Evolutionary conservation across 2,329 filamentous ascomycete genomes (phyloP).

Genomic region (Phaeosphaeriaceae sp.): DNA sequence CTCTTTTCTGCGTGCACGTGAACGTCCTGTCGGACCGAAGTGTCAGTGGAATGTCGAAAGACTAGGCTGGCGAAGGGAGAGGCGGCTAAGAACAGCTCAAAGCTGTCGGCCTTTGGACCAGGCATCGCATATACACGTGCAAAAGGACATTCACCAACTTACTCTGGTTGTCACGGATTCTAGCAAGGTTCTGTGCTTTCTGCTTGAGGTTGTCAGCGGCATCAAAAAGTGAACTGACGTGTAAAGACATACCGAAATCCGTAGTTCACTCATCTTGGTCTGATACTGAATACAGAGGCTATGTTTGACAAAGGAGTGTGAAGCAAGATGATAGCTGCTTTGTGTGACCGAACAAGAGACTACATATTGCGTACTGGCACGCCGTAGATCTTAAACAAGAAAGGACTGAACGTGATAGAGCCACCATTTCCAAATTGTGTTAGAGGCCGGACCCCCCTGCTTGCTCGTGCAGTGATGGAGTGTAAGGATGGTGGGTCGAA

Average conservation of each 20-base stretch:
- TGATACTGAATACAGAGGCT: conserved; percentile 10
- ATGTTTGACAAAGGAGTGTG: conserved; percentile 10
- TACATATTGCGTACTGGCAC: conserved; percentile 27
- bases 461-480: conserved; percentile 24
- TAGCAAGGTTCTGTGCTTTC: conserved; percentile 56
- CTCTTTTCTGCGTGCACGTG: conserved; percentile 75
- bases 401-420: conserved; percentile 20
- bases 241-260: conserved; percentile 24
- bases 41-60: conserved; percentile 11
- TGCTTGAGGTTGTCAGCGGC: conserved; percentile 21
- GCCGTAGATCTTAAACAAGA: conserved; percentile 33
- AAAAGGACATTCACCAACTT: conserved; percentile 3
- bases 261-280: conserved; percentile 36
- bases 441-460: conserved; percentile 23
- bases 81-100: neutral
- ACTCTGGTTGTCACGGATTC: conserved; percentile 77
- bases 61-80: neutral
- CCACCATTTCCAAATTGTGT: conserved; percentile 27
- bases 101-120: neutral
- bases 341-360: conserved; percentile 28
- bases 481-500: conserved; percentile 20
- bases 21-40: conserved; percentile 58
- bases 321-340: conserved; percentile 13
- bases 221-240: neutral
- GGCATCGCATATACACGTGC: neutral